Conservation (phyloP, 306 rosid genomes). For the Inga oerstediana region DNA sequence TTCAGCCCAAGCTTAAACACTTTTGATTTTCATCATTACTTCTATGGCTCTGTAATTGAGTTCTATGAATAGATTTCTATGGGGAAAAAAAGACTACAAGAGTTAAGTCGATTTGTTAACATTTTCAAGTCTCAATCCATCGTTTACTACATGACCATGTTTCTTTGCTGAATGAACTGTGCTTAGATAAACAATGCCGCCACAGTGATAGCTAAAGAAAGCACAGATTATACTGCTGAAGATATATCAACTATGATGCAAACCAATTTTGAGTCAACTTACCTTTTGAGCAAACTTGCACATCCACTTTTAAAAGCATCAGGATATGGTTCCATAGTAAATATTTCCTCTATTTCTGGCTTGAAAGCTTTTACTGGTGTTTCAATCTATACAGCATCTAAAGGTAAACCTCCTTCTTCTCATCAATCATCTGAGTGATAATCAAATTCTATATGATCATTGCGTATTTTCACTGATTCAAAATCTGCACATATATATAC, state of each 20-base stretch:
- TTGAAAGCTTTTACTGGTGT: constrained; percentile 36
- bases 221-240: constrained; percentile 23
- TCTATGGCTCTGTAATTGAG: background rate
- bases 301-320: constrained; percentile 47
- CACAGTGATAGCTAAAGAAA: background rate
- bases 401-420: constrained; percentile 36
- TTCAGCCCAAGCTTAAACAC: background rate
- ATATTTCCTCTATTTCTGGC: constrained; percentile 30
- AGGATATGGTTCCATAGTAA: constrained; percentile 38
- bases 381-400: constrained; percentile 58
- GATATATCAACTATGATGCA: constrained; percentile 30
- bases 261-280: constrained; percentile 38
- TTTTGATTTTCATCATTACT: background rate
- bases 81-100: too few species aligned
- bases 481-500: background rate
- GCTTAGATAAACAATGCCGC: constrained; percentile 51
- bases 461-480: background rate
- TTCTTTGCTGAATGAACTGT: background rate
- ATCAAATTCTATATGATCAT: background rate
- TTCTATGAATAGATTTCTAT: background rate
- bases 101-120: background rate
- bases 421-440: background rate
- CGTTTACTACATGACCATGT: background rate
- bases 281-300: constrained; percentile 43
- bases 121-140: background rate